phyloP scores from a whole-genome alignment of 768 basidiomycete species.

The Mycena kentingensis region DNA sequence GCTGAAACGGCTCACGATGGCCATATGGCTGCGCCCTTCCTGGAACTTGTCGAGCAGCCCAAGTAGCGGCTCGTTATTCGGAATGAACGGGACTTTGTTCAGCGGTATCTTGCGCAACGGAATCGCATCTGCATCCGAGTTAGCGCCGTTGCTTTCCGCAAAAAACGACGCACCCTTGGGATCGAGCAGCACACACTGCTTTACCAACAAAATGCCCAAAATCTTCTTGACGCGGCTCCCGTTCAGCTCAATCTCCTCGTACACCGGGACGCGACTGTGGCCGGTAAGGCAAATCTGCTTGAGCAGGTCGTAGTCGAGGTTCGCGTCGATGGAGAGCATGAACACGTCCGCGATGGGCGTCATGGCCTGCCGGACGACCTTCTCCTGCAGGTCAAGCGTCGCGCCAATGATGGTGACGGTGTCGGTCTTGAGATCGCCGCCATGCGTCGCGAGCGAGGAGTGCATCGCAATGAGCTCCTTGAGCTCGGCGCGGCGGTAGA shows the following conservation, averaged over 20 bases:
- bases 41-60: slow-evolving; percentile 88
- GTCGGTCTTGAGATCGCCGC: slow-evolving; percentile 84
- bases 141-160: neutral
- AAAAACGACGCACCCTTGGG: slow-evolving; percentile 60
- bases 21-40: slow-evolving; percentile 90
- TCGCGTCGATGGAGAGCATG: slow-evolving; percentile 85
- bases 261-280: slow-evolving; percentile 83
- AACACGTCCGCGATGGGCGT: slow-evolving; percentile 79
- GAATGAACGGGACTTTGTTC: slow-evolving; percentile 85
- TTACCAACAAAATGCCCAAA: slow-evolving; percentile 83
- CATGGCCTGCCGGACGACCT: slow-evolving; percentile 82
- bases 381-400: slow-evolving; percentile 86
- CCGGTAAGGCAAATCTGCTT: slow-evolving; percentile 76
- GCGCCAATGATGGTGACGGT: slow-evolving; percentile 90
- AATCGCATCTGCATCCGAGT: slow-evolving; percentile 58
- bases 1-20: slow-evolving; percentile 80
- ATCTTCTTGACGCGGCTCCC: slow-evolving; percentile 73
- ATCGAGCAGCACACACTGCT: slow-evolving; percentile 86
- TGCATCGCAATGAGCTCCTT: slow-evolving; percentile 93
- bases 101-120: slow-evolving; percentile 83
- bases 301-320: slow-evolving; percentile 78
- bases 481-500: slow-evolving; percentile 84
- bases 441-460: slow-evolving; percentile 66
- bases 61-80: slow-evolving; percentile 82
- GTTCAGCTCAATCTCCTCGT: slow-evolving; percentile 69